phyloP scores from a whole-genome alignment of 257 asterid genomes.

The Capsicum chinense region DNA sequence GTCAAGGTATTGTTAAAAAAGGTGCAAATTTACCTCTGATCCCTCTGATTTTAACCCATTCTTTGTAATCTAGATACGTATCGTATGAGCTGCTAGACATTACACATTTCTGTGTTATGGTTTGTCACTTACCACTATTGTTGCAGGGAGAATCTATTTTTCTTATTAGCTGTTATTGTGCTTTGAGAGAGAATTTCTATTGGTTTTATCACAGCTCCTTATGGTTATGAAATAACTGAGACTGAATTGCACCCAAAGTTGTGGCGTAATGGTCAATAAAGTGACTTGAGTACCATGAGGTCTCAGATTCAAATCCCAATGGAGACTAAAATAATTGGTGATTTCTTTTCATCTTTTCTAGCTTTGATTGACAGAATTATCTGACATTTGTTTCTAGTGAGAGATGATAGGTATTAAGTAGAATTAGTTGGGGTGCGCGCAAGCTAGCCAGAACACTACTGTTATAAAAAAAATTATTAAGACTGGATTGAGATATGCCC shows the following conservation, averaged over 20 bases:
- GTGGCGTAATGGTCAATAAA: too few species aligned
- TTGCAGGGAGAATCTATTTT: neutral
- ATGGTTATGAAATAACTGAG: slow-evolving; percentile 9
- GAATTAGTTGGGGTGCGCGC: too few species aligned
- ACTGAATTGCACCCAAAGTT: neutral
- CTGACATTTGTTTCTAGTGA: too few species aligned
- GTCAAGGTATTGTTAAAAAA: slow-evolving; percentile 60
- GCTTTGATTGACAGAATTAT: too few species aligned
- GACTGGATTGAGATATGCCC: neutral
- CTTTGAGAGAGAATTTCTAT: neutral
- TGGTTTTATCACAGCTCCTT: slow-evolving; percentile 17
- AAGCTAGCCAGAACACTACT: too few species aligned
- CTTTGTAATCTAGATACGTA: neutral
- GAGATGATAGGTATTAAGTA: too few species aligned
- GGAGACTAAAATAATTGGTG: too few species aligned
- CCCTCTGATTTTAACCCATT: neutral
- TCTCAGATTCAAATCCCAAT: too few species aligned
- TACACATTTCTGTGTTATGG: neutral
- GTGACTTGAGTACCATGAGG: too few species aligned
- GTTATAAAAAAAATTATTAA: neutral
- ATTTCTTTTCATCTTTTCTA: too few species aligned
- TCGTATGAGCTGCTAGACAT: neutral
- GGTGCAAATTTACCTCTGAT: neutral
- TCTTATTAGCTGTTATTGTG: slow-evolving; percentile 3
- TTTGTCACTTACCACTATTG: neutral